These are phyloP conservation scores for Xanthoparmelia taractica DNA, from an alignment of 495 filamentous ascomycete genomes.

Conservation along the genomic window DNA sequence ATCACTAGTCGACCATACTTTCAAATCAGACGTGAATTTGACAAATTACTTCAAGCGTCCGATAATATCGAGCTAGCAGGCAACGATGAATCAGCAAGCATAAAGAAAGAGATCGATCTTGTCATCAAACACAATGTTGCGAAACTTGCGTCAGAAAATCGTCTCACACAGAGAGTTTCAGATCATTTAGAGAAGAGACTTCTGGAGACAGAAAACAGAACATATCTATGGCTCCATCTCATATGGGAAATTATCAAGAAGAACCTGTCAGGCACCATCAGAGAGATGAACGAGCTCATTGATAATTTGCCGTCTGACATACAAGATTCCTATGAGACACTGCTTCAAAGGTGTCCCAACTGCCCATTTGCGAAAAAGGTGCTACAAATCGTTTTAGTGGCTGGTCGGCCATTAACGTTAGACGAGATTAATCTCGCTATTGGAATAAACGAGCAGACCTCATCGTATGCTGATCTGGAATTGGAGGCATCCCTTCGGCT, in stretches of 20 bases:
- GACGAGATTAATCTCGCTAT: slow-evolving; percentile 36
- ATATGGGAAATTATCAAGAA: slow-evolving; percentile 31
- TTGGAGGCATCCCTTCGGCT: slow-evolving; percentile 25
- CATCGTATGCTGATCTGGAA: slow-evolving; percentile 26
- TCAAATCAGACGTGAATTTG: slow-evolving; percentile 29
- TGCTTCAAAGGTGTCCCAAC: slow-evolving; percentile 27
- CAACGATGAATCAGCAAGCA: slow-evolving; percentile 32
- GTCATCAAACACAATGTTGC: slow-evolving; percentile 31
- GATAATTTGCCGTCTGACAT: slow-evolving; percentile 27
- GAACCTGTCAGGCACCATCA: slow-evolving; percentile 18
- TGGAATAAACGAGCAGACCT: slow-evolving; percentile 22
- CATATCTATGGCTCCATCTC: slow-evolving; percentile 42
- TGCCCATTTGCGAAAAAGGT: slow-evolving; percentile 23
- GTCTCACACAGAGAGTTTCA: neutral
- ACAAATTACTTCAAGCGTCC: slow-evolving; percentile 23
- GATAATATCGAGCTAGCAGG: slow-evolving; percentile 26
- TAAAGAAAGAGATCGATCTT: slow-evolving; percentile 33
- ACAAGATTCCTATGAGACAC: slow-evolving; percentile 32
- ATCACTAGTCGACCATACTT: slow-evolving; percentile 40
- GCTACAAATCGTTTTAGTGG: slow-evolving; percentile 34
- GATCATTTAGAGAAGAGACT: slow-evolving; percentile 19
- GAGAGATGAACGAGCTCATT: slow-evolving; percentile 26
- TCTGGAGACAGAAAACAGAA: slow-evolving; percentile 35
- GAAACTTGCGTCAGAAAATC: neutral
- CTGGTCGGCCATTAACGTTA: slow-evolving; percentile 31